Conservation (phyloP, 352 stramenopile genomes). For the Pythium diclinum region DNA sequence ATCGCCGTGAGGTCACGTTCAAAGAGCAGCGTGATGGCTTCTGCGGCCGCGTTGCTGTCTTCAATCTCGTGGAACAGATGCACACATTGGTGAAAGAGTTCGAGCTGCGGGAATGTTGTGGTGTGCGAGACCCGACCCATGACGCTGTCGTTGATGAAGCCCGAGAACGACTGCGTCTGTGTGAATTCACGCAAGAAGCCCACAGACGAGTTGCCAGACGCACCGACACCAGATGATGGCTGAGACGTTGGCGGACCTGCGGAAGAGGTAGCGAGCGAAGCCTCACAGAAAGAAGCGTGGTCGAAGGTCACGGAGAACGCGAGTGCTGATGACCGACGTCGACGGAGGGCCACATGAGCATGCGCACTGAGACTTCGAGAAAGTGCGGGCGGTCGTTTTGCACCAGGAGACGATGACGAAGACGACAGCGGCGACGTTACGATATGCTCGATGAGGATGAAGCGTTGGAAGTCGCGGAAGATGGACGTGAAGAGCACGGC, state of each 20-base stretch:
- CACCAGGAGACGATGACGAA: background rate
- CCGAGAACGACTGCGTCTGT: conserved; percentile 57
- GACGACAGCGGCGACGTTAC: background rate
- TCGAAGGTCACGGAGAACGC: conserved; percentile 59
- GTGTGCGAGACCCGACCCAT: conserved; percentile 37
- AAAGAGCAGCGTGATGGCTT: conserved; percentile 52
- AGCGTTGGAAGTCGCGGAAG: conserved; percentile 52
- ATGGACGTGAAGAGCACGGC: conserved; percentile 61
- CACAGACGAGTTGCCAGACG: conserved; percentile 6
- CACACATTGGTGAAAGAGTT: conserved; percentile 65
- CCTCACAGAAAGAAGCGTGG: conserved; percentile 39
- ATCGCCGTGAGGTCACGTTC: conserved; percentile 43
- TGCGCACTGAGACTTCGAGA: conserved; percentile 10
- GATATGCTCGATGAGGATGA: conserved; percentile 42
- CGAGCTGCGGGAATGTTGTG: conserved; percentile 34
- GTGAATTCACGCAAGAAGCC: conserved; percentile 53
- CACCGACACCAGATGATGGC: background rate
- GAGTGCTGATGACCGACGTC: conserved; percentile 43
- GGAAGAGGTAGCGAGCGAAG: conserved; percentile 12
- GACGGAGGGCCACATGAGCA: conserved; percentile 12
- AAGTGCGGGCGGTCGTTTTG: background rate
- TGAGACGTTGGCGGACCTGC: background rate
- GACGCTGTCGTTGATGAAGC: conserved; percentile 63
- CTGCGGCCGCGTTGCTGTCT: conserved; percentile 11
- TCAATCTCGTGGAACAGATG: conserved; percentile 47